These are phyloP conservation scores for Ophidiomyces ophidiicola DNA, from an alignment of 2,329 filamentous ascomycete genomes.

Conservation along the genomic window DNA sequence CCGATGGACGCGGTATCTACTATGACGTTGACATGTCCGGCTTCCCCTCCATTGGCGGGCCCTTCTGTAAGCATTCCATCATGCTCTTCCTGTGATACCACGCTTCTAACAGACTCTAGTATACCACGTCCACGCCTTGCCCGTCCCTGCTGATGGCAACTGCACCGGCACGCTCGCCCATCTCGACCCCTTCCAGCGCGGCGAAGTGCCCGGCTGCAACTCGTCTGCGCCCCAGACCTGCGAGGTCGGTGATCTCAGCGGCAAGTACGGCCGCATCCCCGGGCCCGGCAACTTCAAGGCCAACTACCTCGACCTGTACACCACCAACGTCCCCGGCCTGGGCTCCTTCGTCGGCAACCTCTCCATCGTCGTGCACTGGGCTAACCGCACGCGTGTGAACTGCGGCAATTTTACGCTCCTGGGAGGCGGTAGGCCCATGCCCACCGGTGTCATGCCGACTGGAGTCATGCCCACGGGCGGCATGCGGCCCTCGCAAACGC, in stretches of 20 bases:
- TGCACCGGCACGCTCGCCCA: constrained; percentile 57
- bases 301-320: constrained; percentile 38
- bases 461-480: too few relatives aligned
- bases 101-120: constrained; percentile 25
- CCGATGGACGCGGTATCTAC: constrained; percentile 44
- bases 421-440: not conserved
- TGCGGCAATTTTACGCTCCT: constrained; percentile 43
- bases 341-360: constrained; percentile 43
- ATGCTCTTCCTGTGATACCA: constrained; percentile 2
- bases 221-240: constrained; percentile 47
- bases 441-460: too few relatives aligned
- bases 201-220: constrained; percentile 52
- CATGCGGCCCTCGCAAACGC: not conserved
- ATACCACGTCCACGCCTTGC: constrained; percentile 60
- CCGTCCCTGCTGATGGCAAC: constrained; percentile 55
- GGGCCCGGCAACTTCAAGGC: constrained; percentile 20
- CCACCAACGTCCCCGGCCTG: constrained; percentile 32
- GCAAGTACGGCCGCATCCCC: constrained; percentile 58
- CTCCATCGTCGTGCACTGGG: constrained; percentile 42
- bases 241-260: constrained; percentile 63
- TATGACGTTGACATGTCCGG: constrained; percentile 47
- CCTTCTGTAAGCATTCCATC: constrained; percentile 43
- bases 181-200: constrained; percentile 57
- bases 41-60: constrained; percentile 42
- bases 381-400: constrained; percentile 40